These are phyloP conservation scores for Blumeria graminis DNA, from an alignment of 2,329 filamentous ascomycete species.

Conservation along the genomic window DNA sequence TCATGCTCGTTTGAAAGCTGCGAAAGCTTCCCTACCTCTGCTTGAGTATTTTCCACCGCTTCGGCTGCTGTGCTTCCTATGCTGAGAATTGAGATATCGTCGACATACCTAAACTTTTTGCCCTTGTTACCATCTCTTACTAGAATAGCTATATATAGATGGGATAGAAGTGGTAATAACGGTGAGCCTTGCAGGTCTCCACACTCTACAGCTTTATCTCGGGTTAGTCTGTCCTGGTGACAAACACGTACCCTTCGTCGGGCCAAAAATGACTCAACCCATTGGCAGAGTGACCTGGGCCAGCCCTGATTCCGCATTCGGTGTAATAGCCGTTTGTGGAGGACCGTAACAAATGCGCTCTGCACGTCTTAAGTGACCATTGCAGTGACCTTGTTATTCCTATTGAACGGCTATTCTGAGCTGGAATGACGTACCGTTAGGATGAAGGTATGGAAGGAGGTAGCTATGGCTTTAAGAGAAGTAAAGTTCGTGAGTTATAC, in stretches of 20 bases:
- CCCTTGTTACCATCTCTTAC: not conserved
- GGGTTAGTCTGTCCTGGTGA: not conserved
- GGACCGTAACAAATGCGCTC: not conserved
- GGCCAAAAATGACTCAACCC: not conserved
- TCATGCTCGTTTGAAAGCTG: not conserved
- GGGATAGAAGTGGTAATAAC: not conserved
- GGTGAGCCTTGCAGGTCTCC: not conserved
- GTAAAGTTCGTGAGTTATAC: no score
- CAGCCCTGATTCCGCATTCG: not conserved
- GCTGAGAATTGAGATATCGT: not conserved
- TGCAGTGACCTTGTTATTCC: no score
- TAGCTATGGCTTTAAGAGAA: no score
- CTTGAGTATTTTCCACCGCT: not conserved
- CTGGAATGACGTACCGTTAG: no score
- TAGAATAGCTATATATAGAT: not conserved
- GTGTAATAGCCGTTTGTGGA: not conserved
- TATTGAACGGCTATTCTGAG: no score
- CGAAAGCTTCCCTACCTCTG: not conserved
- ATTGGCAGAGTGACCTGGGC: not conserved
- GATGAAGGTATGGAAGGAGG: no score
- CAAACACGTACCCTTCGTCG: not conserved
- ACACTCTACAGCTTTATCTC: not conserved
- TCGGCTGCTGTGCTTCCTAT: not conserved
- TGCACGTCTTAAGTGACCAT: not conserved
- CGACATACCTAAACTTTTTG: not conserved